phyloP scores from a whole-genome alignment of 495 filamentous ascomycete species.

The Parathielavia appendiculata region DNA sequence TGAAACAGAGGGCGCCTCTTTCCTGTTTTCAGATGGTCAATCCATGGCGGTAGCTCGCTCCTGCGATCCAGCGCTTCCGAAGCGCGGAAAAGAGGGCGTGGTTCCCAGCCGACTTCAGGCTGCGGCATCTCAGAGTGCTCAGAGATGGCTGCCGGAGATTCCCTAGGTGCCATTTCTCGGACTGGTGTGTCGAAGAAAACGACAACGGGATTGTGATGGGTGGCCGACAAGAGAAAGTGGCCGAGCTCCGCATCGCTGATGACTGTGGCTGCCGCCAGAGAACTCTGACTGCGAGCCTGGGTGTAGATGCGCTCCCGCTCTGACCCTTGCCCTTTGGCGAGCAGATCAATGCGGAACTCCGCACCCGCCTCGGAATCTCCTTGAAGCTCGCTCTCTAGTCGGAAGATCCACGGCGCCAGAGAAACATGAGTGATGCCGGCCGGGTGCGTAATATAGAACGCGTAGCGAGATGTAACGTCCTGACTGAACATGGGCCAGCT shows the following conservation, averaged over 20 bases:
- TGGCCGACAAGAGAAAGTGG: slow-evolving; percentile 71
- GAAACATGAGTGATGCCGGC: slow-evolving; percentile 67
- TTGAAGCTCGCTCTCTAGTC: slow-evolving; percentile 69
- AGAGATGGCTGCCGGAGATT: slow-evolving; percentile 19
- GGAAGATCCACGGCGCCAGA: slow-evolving; percentile 66
- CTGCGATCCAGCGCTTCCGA: slow-evolving; percentile 56
- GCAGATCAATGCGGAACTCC: slow-evolving; percentile 65
- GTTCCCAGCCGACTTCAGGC: slow-evolving; percentile 43
- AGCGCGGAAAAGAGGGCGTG: slow-evolving; percentile 65
- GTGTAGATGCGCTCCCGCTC: slow-evolving; percentile 57
- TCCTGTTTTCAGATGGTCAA: slow-evolving; percentile 57
- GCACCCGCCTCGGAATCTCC: slow-evolving; percentile 58
- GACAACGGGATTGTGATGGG: slow-evolving; percentile 56
- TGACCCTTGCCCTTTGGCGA: slow-evolving; percentile 59
- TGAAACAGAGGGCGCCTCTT: slow-evolving; percentile 56
- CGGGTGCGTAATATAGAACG: slow-evolving; percentile 70
- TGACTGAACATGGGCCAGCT: slow-evolving; percentile 69
- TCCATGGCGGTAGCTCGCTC: slow-evolving; percentile 55
- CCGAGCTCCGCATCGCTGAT: slow-evolving; percentile 71
- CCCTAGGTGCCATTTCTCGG: slow-evolving; percentile 34
- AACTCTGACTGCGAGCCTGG: slow-evolving; percentile 36
- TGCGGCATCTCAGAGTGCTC: slow-evolving; percentile 28
- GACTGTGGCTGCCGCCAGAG: slow-evolving; percentile 57
- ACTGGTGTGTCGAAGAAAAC: slow-evolving; percentile 62
- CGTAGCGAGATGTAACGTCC: slow-evolving; percentile 68